Base-by-base conservation (phyloP, 2,329 filamentous ascomycete genomes). In the Grosmannia huntii region DNA sequence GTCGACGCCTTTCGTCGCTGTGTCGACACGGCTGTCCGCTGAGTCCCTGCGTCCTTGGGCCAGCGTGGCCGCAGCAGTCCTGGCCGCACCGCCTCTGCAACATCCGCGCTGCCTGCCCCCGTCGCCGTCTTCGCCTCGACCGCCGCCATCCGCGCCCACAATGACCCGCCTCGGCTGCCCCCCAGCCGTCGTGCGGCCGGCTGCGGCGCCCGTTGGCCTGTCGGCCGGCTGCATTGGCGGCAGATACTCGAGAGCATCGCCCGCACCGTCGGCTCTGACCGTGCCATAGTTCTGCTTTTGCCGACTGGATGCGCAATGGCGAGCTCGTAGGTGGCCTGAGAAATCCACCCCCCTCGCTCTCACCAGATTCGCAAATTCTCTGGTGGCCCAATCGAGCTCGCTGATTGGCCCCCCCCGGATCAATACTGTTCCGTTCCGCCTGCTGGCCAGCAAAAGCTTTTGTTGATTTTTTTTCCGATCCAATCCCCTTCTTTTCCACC, bases 241-340 rank as follows among this genome's bases (percentile, higher is more conserved):
- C 66, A 67, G 27, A 66, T 27, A 19, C 58, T 60, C 19, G 62
- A 62, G 50, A 64, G 62, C 62, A 66, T 59, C 51, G 62, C 60
- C 50, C 65, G 61, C 52, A 66, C 58, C 28, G 63, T 56, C 25
- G 62, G 64, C 57, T 66, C 56, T 11, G 50, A 46, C 23, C 36
- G 19, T 33, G 38, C 56, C 56, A 44, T 53, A 12, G 10, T 53
- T 44, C 41, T 46, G 53, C 53, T 44, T 53, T 55, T 38, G 16
- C 16, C 27, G 19, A 21, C 25, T 16, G 6, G 23, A 41, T 31
- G 55, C 41, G 19, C 33, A 57, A 48, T 28, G 28, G 50, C 50
- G 19, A 33, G 28, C 27, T 44, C 41, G 41, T n/a, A 9, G 41
- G 58, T 61, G 60, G 60, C 54, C 60, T 56, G 55, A 57, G 23